phyloP scores from a whole-genome alignment of 1,139 yeast species.

The Candida sanyaensis region DNA sequence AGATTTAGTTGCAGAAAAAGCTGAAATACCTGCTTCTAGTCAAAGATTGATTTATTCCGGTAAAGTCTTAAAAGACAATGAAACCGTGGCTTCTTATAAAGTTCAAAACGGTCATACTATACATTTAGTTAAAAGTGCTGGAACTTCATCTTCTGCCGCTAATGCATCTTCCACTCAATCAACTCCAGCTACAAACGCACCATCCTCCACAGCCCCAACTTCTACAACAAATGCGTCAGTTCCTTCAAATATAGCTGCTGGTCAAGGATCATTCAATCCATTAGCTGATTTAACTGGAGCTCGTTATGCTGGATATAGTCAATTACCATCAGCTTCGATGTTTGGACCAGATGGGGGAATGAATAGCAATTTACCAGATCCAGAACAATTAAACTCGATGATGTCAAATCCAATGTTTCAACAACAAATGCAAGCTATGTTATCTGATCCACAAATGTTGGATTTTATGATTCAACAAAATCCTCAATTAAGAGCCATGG shows the following conservation, averaged over 20 bases:
- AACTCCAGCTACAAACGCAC: background rate
- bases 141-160: constrained; percentile 19
- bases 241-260: constrained; percentile 81
- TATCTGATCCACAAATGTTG: constrained; percentile 77
- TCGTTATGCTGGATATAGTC: constrained; percentile 89
- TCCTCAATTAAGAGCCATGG: constrained; percentile 84
- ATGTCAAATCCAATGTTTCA: constrained; percentile 81
- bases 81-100: constrained; percentile 73
- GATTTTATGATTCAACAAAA: constrained; percentile 81
- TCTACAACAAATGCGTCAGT: constrained; percentile 27
- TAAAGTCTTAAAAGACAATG: constrained; percentile 83
- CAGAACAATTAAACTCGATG: constrained; percentile 72
- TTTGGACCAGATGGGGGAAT: constrained; percentile 97
- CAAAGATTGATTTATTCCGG: constrained; percentile 94
- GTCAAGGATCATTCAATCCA: constrained; percentile 87
- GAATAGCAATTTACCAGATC: constrained; percentile 65
- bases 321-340: constrained; percentile 83
- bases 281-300: constrained; percentile 93
- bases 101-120: constrained; percentile 84
- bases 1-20: constrained; percentile 55
- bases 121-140: constrained; percentile 79
- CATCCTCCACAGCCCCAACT: constrained; percentile 4
- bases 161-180: constrained; percentile 21
- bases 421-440: constrained; percentile 78
- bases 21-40: constrained; percentile 69